phyloP scores from a whole-genome alignment of 2,329 filamentous ascomycete species.

The Ascochyta fabae region DNA sequence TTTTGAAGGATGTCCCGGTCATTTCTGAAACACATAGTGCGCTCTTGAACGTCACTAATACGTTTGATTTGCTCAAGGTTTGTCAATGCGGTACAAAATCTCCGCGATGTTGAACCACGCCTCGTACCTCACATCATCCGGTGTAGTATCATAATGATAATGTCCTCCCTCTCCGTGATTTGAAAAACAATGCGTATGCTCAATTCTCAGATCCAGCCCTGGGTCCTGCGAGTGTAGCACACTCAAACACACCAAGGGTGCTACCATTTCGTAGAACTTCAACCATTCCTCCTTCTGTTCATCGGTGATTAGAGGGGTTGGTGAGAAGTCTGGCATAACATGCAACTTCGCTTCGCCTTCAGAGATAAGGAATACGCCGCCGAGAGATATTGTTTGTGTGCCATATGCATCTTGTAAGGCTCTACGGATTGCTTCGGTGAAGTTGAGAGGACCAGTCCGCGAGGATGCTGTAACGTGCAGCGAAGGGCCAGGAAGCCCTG shows the following conservation, averaged over 20 bases:
- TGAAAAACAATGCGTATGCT: constrained; percentile 58
- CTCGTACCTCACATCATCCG: constrained; percentile 56
- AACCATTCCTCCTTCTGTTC: constrained; percentile 21
- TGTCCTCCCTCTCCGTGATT: constrained; percentile 49
- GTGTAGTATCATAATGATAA: constrained; percentile 49
- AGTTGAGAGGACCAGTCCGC: constrained; percentile 18
- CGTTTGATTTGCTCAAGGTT: constrained; percentile 2
- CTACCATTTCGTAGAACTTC: constrained; percentile 23
- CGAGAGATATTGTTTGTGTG: constrained; percentile 18
- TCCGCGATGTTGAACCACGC: constrained; percentile 56
- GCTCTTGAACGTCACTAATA: background rate
- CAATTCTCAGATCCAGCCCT: constrained; percentile 51
- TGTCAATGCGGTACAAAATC: constrained; percentile 51
- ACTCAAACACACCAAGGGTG: constrained; percentile 21
- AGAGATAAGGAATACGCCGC: constrained; percentile 22
- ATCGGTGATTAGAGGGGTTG: constrained; percentile 9
- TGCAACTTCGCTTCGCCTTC: constrained; percentile 20
- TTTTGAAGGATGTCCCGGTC: too few relatives aligned
- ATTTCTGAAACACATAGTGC: too few relatives aligned
- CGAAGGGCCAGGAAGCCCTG: constrained; percentile 16
- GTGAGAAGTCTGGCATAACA: constrained; percentile 27
- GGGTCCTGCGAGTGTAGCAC: constrained; percentile 47
- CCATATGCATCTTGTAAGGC: constrained; percentile 16
- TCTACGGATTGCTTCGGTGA: constrained; percentile 23
- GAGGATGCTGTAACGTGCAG: constrained; percentile 21